Percentiles rank a stretch among this genome's conserved stretches.
Conservation (phyloP, 1,139 yeast genomes). For the Protomyces inundatus region DNA sequence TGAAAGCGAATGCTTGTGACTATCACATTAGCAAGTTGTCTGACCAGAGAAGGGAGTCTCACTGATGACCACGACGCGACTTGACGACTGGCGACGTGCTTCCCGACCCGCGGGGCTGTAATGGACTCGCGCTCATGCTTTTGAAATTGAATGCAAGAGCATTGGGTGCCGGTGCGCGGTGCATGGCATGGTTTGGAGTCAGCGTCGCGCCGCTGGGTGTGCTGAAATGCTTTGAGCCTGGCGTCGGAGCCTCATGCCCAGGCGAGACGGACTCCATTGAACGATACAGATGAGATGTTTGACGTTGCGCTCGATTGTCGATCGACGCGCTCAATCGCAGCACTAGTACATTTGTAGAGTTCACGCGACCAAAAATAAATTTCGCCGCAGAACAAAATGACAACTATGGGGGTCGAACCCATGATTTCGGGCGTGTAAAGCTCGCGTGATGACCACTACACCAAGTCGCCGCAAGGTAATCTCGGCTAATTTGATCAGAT, state of each 20-base stretch:
- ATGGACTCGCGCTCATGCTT: slow-evolving; percentile 11
- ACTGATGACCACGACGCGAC: slow-evolving; percentile 21
- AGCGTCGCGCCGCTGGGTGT: no score
- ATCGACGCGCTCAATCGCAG: neutral
- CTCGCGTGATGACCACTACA: slow-evolving; percentile 1
- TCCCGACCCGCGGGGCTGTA: neutral
- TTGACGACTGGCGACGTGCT: slow-evolving; percentile 11
- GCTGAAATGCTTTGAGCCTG: no score
- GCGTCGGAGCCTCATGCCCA: neutral
- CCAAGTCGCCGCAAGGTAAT: neutral
- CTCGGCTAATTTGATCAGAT: no score
- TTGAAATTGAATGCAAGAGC: slow-evolving; percentile 10
- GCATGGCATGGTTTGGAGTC: neutral
- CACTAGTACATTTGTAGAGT: no score
- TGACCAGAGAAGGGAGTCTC: neutral
- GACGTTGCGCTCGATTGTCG: neutral
- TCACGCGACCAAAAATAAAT: neutral
- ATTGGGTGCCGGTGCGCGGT: neutral
- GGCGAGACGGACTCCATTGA: neutral
- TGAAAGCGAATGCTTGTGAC: slow-evolving; percentile 85
- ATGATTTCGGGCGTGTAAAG: neutral
- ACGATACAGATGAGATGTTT: neutral
- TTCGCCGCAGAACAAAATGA: neutral
- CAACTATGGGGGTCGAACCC: neutral
- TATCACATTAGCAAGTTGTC: neutral